Evolutionary conservation across 2,329 filamentous ascomycete species (phyloP), one percentile per base, ranked within the genome.

Genomic region (Hypoxylon sp.): DNA sequence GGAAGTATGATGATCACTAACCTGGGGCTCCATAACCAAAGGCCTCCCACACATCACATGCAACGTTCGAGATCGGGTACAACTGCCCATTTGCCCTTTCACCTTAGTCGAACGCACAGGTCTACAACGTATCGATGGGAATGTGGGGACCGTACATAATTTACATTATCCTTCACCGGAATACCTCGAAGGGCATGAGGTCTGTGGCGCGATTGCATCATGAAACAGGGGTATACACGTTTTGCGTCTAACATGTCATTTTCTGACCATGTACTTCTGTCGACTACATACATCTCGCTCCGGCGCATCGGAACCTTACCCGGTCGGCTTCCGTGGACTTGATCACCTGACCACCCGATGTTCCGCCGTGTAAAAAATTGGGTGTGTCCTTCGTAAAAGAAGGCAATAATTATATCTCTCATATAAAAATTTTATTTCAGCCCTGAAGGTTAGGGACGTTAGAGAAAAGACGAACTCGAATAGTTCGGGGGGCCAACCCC

Each of bases 341-440:
- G 27, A 31, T 66, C 57, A 65, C 56, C 63, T 62, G 63, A 66
- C 56, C 47, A 46, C 19, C 50, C 31, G 39, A 35, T 42, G 42
- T 35, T 31, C 46, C 46, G 46, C 21, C 21, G 29, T 29, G 11
- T 27, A 27, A 11, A 21, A 6, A 4, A 5, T 55, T 19, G 35
- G 39, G 32, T 53, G 31, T 32, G 13, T 35, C 13, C 2, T 11
- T 11, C 10, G n/a, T 44, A 39, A 21, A 10, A 42, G 15, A 39
- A 35, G 17, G 42, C 6, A 19, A 42, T 29, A 15, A 37, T 24
- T 24, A 24, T 24, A 24, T 24, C 24, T 24, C 24, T 24, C 24
- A 24, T 4, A 24, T 24, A 4, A 24, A 2, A 39, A 24, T 15
- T 37, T 37, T 24, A 35, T 11, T 17, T 8, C n/a, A 17, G 15